Base-by-base conservation (phyloP, 1,139 yeast genomes). In the Barnettozyma hawaiiensis region DNA sequence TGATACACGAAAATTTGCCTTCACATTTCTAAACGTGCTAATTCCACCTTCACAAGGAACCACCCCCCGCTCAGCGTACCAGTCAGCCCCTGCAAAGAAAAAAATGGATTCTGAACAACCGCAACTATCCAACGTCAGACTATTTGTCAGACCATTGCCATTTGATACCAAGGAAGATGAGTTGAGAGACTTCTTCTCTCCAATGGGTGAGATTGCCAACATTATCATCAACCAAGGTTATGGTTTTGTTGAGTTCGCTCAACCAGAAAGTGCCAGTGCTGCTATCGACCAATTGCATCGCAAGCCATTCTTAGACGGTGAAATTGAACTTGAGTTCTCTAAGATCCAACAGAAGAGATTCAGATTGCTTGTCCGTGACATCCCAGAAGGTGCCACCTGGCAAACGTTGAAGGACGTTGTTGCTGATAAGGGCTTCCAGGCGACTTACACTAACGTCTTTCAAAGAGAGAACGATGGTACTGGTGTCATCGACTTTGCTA, bases 351-450 rank as follows among this genome's bases (percentile, higher is more conserved):
- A 81, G 61, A 86, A 86, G 58, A 81, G 83, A 67, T 78, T 67
- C 67, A 78, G 94, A 71, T 78, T 81, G 47, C 76, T 79, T 60
- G 75, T 84, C 31, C 65, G 76, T 53, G 78, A 78, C 64, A 71
- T 84, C 58, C 89, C 89, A 53, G 84, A 80, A 54, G 81, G 81
- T 49, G 74, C 85, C 45, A 81, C 87, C 42, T 84, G 94, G 94
- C 92, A 84, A 71, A 90, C 83, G 60, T 75, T 84, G 60, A 84
- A 84, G 66, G 94, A 84, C 66, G 78, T 80, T 58, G 84, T 83
- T 51, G 71, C 86, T 63, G 90, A 82, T 51, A 78, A 78, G 56
- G 77, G 75, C 52, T 65, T 73, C 54, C 75, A 78, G 49, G 85
- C 89, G 46, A 76, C 81, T 39, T 84, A 81, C 63, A 85, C 85